A percentile compares a stretch with the other conserved stretches of the same genome.
phyloP scores from a whole-genome alignment of 345 rosid genomes.

The Mangifera indica region DNA sequence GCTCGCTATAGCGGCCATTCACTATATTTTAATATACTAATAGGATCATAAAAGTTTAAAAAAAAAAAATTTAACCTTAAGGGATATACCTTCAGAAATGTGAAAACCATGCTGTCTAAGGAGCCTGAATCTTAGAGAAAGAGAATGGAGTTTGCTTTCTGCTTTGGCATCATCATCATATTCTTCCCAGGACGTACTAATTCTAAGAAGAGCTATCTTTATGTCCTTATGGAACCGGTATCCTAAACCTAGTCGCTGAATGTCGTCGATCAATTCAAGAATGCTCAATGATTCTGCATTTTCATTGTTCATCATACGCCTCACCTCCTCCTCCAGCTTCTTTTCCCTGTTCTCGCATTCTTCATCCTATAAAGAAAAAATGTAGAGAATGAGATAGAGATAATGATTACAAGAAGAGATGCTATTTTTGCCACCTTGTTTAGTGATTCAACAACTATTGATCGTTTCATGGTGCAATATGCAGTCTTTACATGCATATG shows the following conservation, averaged over 20 bases:
- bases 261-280: conserved; percentile 40
- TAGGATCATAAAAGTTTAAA: no score
- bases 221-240: conserved; percentile 36
- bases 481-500: no score
- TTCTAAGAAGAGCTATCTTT: conserved; percentile 17
- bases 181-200: background rate
- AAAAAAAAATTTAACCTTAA: no score
- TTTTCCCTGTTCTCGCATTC: conserved; percentile 15
- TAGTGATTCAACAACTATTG: no score
- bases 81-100: conserved; percentile 39
- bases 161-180: background rate
- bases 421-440: no score
- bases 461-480: no score
- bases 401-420: background rate
- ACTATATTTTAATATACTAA: no score
- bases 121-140: conserved; percentile 44
- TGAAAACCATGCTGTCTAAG: conserved; percentile 41
- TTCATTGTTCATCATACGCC: conserved; percentile 16
- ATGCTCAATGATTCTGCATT: conserved; percentile 8
- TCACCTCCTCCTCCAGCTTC: conserved; percentile 34
- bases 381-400: background rate
- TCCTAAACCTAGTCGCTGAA: conserved; percentile 38
- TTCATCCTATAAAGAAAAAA: conserved; percentile 12
- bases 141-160: conserved; percentile 19
- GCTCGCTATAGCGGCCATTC: no score